These are phyloP conservation scores for Septoria petroselini DNA, from an alignment of 2,329 filamentous ascomycete species.

Conservation along the genomic window DNA sequence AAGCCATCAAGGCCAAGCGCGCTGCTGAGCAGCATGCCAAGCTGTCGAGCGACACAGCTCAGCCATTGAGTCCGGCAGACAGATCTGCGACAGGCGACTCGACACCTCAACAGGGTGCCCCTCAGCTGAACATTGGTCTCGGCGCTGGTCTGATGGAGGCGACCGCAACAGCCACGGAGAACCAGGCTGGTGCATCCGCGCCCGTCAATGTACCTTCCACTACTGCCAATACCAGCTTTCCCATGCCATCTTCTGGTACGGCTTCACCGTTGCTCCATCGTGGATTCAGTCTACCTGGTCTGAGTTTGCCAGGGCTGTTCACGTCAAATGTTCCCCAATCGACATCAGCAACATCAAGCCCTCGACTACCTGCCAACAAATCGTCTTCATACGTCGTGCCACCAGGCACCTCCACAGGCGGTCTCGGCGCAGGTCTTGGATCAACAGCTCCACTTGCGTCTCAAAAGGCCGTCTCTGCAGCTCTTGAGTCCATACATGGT, in stretches of 20 bases:
- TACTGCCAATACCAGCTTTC: neutral
- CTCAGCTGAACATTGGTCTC: conserved; percentile 11
- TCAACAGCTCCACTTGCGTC: neutral
- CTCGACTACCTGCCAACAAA: conserved; percentile 52
- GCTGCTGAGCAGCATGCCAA: conserved; percentile 26
- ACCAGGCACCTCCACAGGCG: no score
- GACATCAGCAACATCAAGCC: conserved; percentile 2
- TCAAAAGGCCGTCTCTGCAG: no score
- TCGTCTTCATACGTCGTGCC: conserved; percentile 42
- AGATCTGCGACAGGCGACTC: neutral
- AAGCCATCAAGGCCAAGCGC: conserved; percentile 57
- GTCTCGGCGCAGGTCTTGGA: no score
- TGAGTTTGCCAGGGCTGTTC: conserved; percentile 33
- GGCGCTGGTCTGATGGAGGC: conserved; percentile 19
- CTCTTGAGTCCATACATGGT: no score
- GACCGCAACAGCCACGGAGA: conserved; percentile 3
- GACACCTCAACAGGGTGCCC: neutral
- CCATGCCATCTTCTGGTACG: conserved; percentile 7
- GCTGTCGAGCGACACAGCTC: conserved; percentile 17
- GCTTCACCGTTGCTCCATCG: conserved; percentile 19
- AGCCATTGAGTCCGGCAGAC: conserved; percentile 8
- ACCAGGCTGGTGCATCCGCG: neutral
- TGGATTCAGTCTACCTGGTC: neutral
- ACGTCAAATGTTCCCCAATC: conserved; percentile 9
- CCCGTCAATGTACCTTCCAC: neutral